Base-by-base conservation (phyloP, 495 filamentous ascomycete genomes). In the Neurospora sp. region DNA sequence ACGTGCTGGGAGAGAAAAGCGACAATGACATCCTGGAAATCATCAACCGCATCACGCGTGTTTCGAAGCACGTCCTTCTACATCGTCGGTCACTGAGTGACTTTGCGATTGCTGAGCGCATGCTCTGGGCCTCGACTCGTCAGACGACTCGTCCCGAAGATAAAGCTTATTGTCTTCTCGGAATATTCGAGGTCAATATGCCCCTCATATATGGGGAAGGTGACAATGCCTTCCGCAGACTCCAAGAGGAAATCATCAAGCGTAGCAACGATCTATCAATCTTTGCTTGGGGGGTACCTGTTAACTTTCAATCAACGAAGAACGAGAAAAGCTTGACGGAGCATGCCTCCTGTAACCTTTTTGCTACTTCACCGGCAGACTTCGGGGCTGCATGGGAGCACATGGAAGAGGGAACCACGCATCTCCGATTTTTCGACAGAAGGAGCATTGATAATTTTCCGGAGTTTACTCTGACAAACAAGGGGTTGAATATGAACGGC, bases 131-230 rank as follows among this genome's bases (percentile, higher is more conserved):
- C 8, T n/a, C 70, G 2, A 4, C 12, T 7, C 41, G 70, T 3
- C 40, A 60, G 20, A 74, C 73, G 0, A 72, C 73, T 5, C 40
- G 70, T 1, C 20, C n/a, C 31, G 73, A 74, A 41, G 73, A 72
- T 31, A 37, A 0, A 71, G 73, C 73, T 1, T 74, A 74, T 7
- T 74, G 73, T 23, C 42, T 72, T 0, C 44, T 74, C 39, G 70
- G 73, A 2, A 60, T 74, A n/a, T 74, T 74, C 23, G 40, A 49
- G 12, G 39, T 74, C n/a, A 39, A 72, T 11, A 74, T 74, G 73
- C 73, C 73, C 1, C 73, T 72, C 5, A 40, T 74, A 5, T 74
- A 74, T 49, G 73, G 73, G n/a, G 73, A 74, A n/a, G 70, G 73
- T 0, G 20, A 6, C 7, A 54, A 39, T 3, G 73, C 73, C 3